Conservation (phyloP, 192 early-diverging fungal genomes). For the Polychytrium aggregatum region DNA sequence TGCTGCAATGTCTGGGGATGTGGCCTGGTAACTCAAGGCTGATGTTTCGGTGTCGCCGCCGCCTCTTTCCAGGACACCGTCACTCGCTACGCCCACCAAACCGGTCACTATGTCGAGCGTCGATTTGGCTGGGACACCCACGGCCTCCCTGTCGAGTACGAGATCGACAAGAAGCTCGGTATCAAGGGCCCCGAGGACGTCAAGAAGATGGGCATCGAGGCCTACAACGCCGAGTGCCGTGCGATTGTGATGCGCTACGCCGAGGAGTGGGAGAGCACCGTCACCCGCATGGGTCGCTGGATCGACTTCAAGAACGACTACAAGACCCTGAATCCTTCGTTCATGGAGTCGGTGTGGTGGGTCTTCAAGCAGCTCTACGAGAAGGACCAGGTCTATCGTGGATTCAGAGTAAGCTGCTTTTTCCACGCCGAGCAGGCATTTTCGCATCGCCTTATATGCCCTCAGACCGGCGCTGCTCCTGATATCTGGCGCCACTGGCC, state of each 20-base stretch:
- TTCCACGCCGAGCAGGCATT: neutral
- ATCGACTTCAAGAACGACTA: slow-evolving; percentile 99
- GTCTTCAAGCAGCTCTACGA: slow-evolving; percentile 93
- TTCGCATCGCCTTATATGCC: too few species aligned
- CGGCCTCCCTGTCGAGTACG: slow-evolving; percentile 88
- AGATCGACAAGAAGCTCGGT: slow-evolving; percentile 87
- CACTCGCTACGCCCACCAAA: slow-evolving; percentile 88
- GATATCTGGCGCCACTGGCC: too few species aligned
- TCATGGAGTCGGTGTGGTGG: slow-evolving; percentile 99
- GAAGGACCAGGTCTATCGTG: slow-evolving; percentile 91
- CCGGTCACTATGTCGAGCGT: slow-evolving; percentile 94
- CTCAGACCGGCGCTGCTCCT: too few species aligned
- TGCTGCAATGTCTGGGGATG: neutral
- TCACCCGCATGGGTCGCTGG: slow-evolving; percentile 96
- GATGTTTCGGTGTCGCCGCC: neutral
- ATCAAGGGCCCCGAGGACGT: slow-evolving; percentile 85
- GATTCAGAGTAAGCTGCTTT: slow-evolving; percentile 64
- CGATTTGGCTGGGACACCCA: slow-evolving; percentile 97
- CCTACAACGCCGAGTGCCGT: slow-evolving; percentile 95
- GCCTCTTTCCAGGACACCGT: slow-evolving; percentile 93
- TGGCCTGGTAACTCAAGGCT: neutral
- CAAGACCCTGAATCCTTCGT: slow-evolving; percentile 89
- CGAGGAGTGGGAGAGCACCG: slow-evolving; percentile 82
- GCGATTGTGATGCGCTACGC: slow-evolving; percentile 94
- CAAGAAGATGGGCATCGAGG: slow-evolving; percentile 85